Percentiles rank a stretch among this genome's conserved stretches.
phyloP scores from a whole-genome alignment of 2,329 filamentous ascomycete genomes.

The Penicillium rolfsii region DNA sequence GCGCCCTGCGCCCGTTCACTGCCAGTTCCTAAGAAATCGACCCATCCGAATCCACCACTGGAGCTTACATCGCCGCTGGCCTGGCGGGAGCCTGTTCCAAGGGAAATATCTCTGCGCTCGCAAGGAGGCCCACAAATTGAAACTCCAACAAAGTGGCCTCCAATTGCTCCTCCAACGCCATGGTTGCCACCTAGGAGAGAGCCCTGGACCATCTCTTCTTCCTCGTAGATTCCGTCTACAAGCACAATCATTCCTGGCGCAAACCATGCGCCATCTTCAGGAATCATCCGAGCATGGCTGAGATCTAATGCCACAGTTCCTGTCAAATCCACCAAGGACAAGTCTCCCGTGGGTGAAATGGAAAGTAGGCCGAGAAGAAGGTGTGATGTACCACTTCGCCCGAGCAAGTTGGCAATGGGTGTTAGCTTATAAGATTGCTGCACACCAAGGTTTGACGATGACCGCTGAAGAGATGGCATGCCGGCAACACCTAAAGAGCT shows the following conservation, averaged over 20 bases:
- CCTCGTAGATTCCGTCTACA: constrained; percentile 94
- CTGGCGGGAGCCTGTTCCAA: constrained; percentile 66
- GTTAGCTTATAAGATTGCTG: constrained; percentile 84
- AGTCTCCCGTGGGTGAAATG: constrained; percentile 75
- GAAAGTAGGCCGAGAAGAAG: constrained; percentile 83
- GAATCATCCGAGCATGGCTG: constrained; percentile 76
- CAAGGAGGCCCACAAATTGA: constrained; percentile 90
- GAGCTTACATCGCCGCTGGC: constrained; percentile 48
- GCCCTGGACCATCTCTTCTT: constrained; percentile 72
- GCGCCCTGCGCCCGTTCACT: constrained; percentile 81
- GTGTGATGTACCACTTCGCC: constrained; percentile 80
- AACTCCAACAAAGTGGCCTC: constrained; percentile 88
- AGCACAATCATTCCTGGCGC: constrained; percentile 94
- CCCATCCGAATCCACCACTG: constrained; percentile 90
- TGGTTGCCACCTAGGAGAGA: constrained; percentile 73
- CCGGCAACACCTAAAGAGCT: constrained; percentile 70
- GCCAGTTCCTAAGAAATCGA: constrained; percentile 90
- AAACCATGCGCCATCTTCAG: constrained; percentile 87
- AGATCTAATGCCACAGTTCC: constrained; percentile 86
- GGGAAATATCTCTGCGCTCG: constrained; percentile 77
- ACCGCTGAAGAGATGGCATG: constrained; percentile 59
- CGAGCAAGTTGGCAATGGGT: constrained; percentile 74
- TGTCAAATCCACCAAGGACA: constrained; percentile 83
- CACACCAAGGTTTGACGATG: constrained; percentile 58
- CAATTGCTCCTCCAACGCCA: constrained; percentile 86